Base-by-base conservation (phyloP, 163 green algal species). In the Coccomyxa subellipsoidea region DNA sequence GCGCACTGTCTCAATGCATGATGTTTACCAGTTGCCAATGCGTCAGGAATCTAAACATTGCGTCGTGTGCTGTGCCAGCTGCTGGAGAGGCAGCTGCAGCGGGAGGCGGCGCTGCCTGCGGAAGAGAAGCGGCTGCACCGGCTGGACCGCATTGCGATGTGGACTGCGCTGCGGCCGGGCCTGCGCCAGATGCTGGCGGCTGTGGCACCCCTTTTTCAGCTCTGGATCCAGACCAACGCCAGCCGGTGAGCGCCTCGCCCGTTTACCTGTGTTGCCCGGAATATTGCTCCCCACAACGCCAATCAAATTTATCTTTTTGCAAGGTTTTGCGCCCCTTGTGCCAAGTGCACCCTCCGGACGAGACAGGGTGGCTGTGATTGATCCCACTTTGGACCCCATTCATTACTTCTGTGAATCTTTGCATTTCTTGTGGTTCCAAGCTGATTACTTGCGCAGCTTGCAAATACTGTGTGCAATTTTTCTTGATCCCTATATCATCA, bases 121-220 rank as follows among this genome's bases (percentile, higher is more conserved):
- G 32, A 79, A 35, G 31, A 86, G 81, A 81, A 80, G 2, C 80
- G 90, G 75, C 86, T 95, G 81, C 89, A 88, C 83, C 81, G 84
- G 37, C 73, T 93, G 39, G 79, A 84, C 0, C 79, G 85, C 38
- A 85, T 95, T 47, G 77, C 82, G 8, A 90, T 95, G 86, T 96
- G 91, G 91, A 91, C 90, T 29, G 95, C 95, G 90, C 89, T 96
- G 83, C 85, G 93, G 21, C 93, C 93, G 8, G 91, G 91, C 25
- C 88, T 87, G 31, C 85, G 90, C 5, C 82, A 89, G 69, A 93
- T 96, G 79, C 82, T 96, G 72, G 37, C 66, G 2, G 38, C 77
- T 12, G 86, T 89, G 0, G n/a, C 80, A 0, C 84, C 91, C 53
- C 85, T 85, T 9, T 95, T 94, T 81, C 87, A 95, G 88, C 88